A percentile compares a stretch with the other conserved stretches of the same genome.
Evolutionary conservation across 495 filamentous ascomycete genomes (phyloP).

Genomic region (Aspergillus carlsbadensis): DNA sequence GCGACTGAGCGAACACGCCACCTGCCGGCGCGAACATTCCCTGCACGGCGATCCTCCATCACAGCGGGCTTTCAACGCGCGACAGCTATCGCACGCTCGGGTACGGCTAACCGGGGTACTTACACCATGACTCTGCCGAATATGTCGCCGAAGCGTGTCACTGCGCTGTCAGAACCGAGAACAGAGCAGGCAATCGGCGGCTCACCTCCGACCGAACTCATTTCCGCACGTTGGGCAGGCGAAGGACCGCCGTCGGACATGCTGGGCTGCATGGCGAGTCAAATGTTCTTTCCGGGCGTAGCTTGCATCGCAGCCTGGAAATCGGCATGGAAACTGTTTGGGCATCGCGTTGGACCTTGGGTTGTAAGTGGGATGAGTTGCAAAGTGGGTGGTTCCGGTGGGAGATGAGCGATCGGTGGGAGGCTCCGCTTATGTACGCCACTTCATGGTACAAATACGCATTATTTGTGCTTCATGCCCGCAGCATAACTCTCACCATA

Average conservation of each 20-base stretch:
- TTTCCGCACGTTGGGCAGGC: conserved; percentile 21
- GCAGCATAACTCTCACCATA: too few relatives aligned
- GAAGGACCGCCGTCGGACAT: conserved; percentile 1
- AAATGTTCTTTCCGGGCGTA: conserved; percentile 30
- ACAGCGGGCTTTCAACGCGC: conserved; percentile 19
- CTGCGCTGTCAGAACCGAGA: not conserved
- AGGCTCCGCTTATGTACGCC: too few relatives aligned
- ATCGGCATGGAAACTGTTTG: not conserved
- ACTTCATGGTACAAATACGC: too few relatives aligned
- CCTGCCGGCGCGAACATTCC: conserved; percentile 12
- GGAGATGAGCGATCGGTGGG: too few relatives aligned
- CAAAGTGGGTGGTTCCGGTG: too few relatives aligned
- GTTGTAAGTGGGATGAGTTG: too few relatives aligned
- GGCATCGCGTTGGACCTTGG: too few relatives aligned
- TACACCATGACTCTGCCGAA: conserved; percentile 15
- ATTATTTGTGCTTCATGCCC: too few relatives aligned
- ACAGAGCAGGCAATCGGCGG: not conserved
- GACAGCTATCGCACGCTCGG: conserved; percentile 18
- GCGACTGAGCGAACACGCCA: conserved; percentile 4
- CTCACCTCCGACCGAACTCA: conserved; percentile 18
- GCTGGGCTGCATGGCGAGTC: conserved; percentile 19
- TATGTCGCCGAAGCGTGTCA: conserved; percentile 22
- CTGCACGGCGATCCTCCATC: conserved; percentile 20
- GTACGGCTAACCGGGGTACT: conserved; percentile 1
- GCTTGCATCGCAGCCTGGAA: conserved; percentile 12